Evolutionary conservation across 495 filamentous ascomycete genomes (phyloP).

Genomic region (Clavariopsis aquatica): DNA sequence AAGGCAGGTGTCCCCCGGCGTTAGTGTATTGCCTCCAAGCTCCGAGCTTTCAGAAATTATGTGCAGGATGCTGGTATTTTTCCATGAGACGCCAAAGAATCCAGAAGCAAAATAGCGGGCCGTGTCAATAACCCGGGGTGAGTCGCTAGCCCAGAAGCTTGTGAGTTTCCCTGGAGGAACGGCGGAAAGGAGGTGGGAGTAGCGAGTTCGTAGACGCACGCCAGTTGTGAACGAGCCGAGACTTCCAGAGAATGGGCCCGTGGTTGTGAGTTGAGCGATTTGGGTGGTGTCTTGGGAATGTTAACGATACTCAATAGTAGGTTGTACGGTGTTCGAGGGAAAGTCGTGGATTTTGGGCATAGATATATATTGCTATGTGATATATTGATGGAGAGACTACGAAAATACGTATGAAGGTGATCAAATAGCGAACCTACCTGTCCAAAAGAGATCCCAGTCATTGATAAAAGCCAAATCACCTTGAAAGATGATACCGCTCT

Average conservation of each 20-base stretch:
- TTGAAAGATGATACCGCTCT: conserved; percentile 47
- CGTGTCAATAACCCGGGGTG: conserved; percentile 59
- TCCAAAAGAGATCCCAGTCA: conserved; percentile 58
- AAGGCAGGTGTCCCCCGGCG: conserved; percentile 59
- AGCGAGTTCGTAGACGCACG: conserved; percentile 58
- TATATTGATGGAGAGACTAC: too few relatives aligned
- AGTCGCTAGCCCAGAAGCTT: conserved; percentile 59
- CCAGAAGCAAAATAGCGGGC: conserved; percentile 59
- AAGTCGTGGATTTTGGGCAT: neutral
- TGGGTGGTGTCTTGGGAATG: conserved; percentile 34
- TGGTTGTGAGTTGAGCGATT: conserved; percentile 60
- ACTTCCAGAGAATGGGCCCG: conserved; percentile 59
- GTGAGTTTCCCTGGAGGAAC: conserved; percentile 28
- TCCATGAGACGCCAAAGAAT: conserved; percentile 58
- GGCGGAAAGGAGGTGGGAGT: conserved; percentile 49
- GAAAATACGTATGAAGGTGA: neutral
- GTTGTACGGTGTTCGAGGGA: neutral
- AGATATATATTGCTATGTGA: neutral
- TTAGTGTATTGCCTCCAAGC: conserved; percentile 58
- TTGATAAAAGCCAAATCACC: conserved; percentile 58
- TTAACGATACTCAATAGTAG: neutral
- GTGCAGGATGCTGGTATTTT: conserved; percentile 48
- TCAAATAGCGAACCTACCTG: conserved; percentile 38
- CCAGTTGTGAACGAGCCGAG: conserved; percentile 59
- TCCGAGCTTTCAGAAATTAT: conserved; percentile 56